These are phyloP conservation scores for Echeveria elegans DNA, from an alignment of 164 flowering plant species.

Conservation along the genomic window DNA sequence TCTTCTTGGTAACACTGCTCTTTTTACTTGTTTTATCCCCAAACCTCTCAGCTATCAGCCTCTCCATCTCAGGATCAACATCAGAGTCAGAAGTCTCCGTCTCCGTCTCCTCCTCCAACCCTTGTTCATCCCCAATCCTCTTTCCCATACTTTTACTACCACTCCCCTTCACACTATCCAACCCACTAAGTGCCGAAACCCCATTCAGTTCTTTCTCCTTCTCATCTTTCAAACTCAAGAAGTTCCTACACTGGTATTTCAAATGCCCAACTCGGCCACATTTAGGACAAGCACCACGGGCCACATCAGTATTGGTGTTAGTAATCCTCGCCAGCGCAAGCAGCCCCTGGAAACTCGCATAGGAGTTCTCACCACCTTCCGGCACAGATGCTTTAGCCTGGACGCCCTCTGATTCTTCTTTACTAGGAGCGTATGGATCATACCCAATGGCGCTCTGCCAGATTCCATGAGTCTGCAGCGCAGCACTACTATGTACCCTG, in stretches of 20 bases:
- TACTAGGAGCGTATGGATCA: slow-evolving; percentile 95
- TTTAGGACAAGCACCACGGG: slow-evolving; percentile 89
- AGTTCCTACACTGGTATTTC: slow-evolving; percentile 80
- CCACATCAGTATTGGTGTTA: slow-evolving; percentile 24
- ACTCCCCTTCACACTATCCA: slow-evolving; percentile 49
- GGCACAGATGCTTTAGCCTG: slow-evolving; percentile 18
- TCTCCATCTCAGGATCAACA: slow-evolving; percentile 80
- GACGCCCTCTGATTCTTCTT: slow-evolving; percentile 44
- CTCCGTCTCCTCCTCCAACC: slow-evolving; percentile 47
- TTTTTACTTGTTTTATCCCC: slow-evolving; percentile 45
- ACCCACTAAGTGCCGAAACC: slow-evolving; percentile 36
- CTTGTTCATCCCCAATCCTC: neutral
- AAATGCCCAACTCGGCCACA: slow-evolving; percentile 98
- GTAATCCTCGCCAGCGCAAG: neutral
- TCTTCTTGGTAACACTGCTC: slow-evolving; percentile 18
- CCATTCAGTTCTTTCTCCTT: slow-evolving; percentile 52
- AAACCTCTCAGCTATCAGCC: slow-evolving; percentile 49
- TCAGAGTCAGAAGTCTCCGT: slow-evolving; percentile 78
- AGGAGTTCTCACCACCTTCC: slow-evolving; percentile 17
- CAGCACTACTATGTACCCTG: slow-evolving; percentile 98
- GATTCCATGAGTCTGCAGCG: slow-evolving; percentile 95
- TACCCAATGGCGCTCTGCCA: slow-evolving; percentile 99
- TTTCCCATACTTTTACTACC: neutral
- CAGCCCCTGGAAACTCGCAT: neutral
- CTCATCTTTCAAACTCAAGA: slow-evolving; percentile 68